These are phyloP conservation scores for Globisporangium solare DNA, from an alignment of 352 stramenopile genomes.

Conservation along the genomic window DNA sequence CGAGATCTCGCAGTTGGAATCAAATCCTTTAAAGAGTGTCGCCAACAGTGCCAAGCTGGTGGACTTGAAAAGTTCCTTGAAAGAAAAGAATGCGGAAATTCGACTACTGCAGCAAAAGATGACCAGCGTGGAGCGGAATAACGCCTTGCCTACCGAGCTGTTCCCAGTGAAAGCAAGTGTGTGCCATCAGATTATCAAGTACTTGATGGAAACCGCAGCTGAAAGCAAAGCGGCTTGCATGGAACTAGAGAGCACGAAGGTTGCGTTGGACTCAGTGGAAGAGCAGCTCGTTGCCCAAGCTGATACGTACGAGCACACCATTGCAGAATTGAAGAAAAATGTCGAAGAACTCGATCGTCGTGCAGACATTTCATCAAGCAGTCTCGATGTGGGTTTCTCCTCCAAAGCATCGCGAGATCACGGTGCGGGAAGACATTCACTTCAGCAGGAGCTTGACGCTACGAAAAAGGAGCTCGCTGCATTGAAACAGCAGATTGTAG, in stretches of 20 bases:
- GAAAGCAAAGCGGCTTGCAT: slow-evolving; percentile 29
- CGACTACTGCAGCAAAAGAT: slow-evolving; percentile 61
- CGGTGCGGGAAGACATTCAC: background rate
- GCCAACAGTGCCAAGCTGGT: slow-evolving; percentile 21
- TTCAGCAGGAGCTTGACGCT: slow-evolving; percentile 20
- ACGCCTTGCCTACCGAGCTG: slow-evolving; percentile 28
- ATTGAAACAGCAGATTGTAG: slow-evolving; percentile 17
- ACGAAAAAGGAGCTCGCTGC: slow-evolving; percentile 19
- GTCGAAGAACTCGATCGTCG: slow-evolving; percentile 17
- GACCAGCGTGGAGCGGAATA: slow-evolving; percentile 43
- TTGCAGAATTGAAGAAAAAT: slow-evolving; percentile 22
- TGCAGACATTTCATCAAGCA: background rate
- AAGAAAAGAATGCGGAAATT: slow-evolving; percentile 53
- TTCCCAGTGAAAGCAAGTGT: slow-evolving; percentile 30
- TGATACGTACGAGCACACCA: slow-evolving; percentile 18
- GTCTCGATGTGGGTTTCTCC: slow-evolving; percentile 4
- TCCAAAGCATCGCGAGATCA: background rate
- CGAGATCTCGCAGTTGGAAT: slow-evolving; percentile 28
- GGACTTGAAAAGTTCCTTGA: slow-evolving; percentile 30
- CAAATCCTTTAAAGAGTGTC: slow-evolving; percentile 4
- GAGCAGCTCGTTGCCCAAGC: slow-evolving; percentile 24
- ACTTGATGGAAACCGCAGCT: slow-evolving; percentile 39
- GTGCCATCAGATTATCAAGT: slow-evolving; percentile 53
- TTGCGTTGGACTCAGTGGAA: slow-evolving; percentile 26
- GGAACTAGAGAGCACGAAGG: slow-evolving; percentile 32